These are phyloP conservation scores for Tardiomyces depauwii DNA, from an alignment of 1,139 yeast genomes.

Conservation along the genomic window DNA sequence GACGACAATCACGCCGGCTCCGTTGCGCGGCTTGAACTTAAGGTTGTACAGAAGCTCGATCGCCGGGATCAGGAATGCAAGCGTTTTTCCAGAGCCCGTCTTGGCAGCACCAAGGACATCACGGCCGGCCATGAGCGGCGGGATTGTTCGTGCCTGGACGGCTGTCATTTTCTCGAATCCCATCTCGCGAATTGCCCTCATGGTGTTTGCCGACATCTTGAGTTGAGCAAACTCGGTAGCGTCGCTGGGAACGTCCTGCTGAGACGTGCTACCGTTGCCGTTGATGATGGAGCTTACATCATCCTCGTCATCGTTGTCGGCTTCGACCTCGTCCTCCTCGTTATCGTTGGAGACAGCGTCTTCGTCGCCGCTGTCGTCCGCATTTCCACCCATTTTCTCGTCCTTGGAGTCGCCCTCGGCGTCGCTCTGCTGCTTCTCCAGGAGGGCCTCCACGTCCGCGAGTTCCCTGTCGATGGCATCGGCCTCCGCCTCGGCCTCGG, in stretches of 20 bases:
- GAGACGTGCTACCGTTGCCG: slow-evolving; percentile 6
- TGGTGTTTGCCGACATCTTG: slow-evolving; percentile 68
- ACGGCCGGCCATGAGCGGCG: slow-evolving; percentile 88
- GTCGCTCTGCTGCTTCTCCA: background rate
- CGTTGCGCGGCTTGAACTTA: slow-evolving; percentile 85
- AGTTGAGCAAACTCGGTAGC: slow-evolving; percentile 38
- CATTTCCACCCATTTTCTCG: background rate
- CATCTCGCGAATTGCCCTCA: slow-evolving; percentile 71
- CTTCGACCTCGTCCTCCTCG: slow-evolving; percentile 27
- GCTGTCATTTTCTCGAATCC: slow-evolving; percentile 86
- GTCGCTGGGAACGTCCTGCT: slow-evolving; percentile 6
- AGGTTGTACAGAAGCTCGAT: slow-evolving; percentile 82
- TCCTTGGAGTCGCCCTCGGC: background rate
- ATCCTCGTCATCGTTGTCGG: slow-evolving; percentile 6
- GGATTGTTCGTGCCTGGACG: slow-evolving; percentile 90
- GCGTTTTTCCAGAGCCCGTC: slow-evolving; percentile 96
- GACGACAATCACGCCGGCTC: slow-evolving; percentile 80
- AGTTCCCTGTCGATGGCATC: background rate
- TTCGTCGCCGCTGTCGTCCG: background rate
- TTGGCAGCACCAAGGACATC: slow-evolving; percentile 97
- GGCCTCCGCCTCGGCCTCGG: background rate
- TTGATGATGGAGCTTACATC: slow-evolving; percentile 13
- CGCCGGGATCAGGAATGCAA: slow-evolving; percentile 92
- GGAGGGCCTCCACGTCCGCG: background rate
- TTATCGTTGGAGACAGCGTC: slow-evolving; percentile 35